Evolutionary conservation across 2,329 filamentous ascomycete species (phyloP).

Genomic region (Cordyceps farinosa): DNA sequence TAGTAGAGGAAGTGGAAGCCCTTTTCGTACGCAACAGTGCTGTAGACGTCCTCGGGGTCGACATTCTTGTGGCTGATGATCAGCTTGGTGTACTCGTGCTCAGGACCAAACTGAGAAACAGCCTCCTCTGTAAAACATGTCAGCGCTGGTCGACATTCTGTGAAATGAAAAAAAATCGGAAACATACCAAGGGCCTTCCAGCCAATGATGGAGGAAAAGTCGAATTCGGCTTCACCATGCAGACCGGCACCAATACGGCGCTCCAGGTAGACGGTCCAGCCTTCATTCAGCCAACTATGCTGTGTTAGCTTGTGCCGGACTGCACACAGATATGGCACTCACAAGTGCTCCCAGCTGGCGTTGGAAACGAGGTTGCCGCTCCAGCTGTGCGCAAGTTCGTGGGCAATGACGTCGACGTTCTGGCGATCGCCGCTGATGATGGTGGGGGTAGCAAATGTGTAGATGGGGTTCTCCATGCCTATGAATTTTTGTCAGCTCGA

Average conservation of each 20-base stretch:
- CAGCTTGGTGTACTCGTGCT: constrained; percentile 91
- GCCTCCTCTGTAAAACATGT: constrained; percentile 58
- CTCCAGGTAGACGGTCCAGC: constrained; percentile 95
- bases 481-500: constrained; percentile 22
- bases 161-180: neutral
- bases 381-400: constrained; percentile 76
- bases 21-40: constrained; percentile 90
- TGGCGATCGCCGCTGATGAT: constrained; percentile 87
- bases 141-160: constrained; percentile 13
- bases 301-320: neutral
- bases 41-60: constrained; percentile 95
- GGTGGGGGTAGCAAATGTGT: constrained; percentile 91
- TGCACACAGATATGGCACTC: constrained; percentile 27
- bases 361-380: constrained; percentile 82
- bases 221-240: constrained; percentile 79
- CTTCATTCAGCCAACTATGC: constrained; percentile 64
- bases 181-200: constrained; percentile 74
- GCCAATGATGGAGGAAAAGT: constrained; percentile 94
- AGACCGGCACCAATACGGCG: constrained; percentile 73
- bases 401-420: constrained; percentile 94
- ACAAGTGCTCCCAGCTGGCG: constrained; percentile 79
- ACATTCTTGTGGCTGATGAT: constrained; percentile 83
- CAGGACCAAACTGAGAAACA: constrained; percentile 71
- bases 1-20: constrained; percentile 92
- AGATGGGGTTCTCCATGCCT: constrained; percentile 89